Percentiles rank a stretch among this genome's conserved stretches.
phyloP scores from a whole-genome alignment of 352 stramenopile species.

The Pythium sukuiense region DNA sequence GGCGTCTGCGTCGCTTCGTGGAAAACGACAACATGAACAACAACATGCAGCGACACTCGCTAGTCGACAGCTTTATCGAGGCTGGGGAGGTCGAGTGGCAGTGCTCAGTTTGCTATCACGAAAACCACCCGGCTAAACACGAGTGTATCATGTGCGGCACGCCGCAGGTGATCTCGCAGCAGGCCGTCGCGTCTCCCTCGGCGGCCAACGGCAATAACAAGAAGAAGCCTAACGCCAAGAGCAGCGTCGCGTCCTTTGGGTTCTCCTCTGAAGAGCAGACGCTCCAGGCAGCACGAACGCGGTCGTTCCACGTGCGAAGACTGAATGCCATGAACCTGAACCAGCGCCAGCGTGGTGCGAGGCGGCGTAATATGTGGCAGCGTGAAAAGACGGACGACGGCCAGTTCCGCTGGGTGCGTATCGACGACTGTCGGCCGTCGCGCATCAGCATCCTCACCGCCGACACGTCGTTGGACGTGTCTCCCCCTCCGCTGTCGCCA shows the following conservation, averaged over 20 bases:
- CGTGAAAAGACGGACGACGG: constrained; percentile 68
- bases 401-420: constrained; percentile 79
- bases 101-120: constrained; percentile 82
- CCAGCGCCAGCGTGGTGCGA: constrained; percentile 68
- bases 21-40: constrained; percentile 78
- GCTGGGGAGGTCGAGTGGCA: constrained; percentile 77
- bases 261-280: constrained; percentile 34
- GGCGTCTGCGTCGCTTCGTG: constrained; percentile 51
- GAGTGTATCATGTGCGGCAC: constrained; percentile 86
- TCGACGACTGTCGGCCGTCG: constrained; percentile 65
- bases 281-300: constrained; percentile 54
- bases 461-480: constrained; percentile 24
- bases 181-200: constrained; percentile 40
- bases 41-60: constrained; percentile 86
- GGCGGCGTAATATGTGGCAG: constrained; percentile 76
- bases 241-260: constrained; percentile 31
- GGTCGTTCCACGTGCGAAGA: constrained; percentile 76
- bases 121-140: constrained; percentile 79
- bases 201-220: constrained; percentile 14
- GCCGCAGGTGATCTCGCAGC: constrained; percentile 74
- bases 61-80: constrained; percentile 76
- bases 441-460: constrained; percentile 61
- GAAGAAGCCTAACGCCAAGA: constrained; percentile 18
- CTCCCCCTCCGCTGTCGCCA: constrained; percentile 5
- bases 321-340: constrained; percentile 84